Evolutionary conservation across 805 yeast genomes (phyloP).

Genomic region (Brettanomyces nanus): DNA sequence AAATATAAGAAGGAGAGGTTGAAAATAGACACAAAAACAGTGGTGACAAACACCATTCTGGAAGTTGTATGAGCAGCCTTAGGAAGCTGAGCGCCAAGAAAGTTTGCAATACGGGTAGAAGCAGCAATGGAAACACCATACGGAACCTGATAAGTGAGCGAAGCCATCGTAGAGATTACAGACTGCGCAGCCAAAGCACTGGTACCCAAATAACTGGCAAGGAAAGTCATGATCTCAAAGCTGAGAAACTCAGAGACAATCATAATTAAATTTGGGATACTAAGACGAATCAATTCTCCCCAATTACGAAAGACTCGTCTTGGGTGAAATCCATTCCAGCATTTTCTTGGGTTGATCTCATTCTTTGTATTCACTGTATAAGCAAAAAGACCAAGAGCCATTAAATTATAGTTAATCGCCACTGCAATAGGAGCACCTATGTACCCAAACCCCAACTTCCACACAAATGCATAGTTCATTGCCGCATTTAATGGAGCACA

Average conservation of each 20-base stretch:
- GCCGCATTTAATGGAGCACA: conserved; percentile 72
- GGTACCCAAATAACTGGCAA: conserved; percentile 59
- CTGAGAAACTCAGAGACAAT: conserved; percentile 75
- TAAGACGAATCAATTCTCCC: conserved; percentile 53
- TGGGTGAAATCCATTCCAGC: conserved; percentile 29
- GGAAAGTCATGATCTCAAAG: conserved; percentile 63
- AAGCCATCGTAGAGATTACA: conserved; percentile 60
- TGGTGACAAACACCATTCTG: conserved; percentile 20
- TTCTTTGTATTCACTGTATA: conserved; percentile 41
- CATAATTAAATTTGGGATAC: conserved; percentile 70
- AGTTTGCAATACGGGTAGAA: conserved; percentile 71
- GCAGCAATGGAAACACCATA: conserved; percentile 71
- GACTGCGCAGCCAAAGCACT: conserved; percentile 66
- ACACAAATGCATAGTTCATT: conserved; percentile 61
- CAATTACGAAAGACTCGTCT: conserved; percentile 43
- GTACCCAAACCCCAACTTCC: conserved; percentile 61
- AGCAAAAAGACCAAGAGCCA: conserved; percentile 49
- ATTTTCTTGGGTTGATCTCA: conserved; percentile 26
- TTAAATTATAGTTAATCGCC: conserved; percentile 59
- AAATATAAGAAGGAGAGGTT: conserved; percentile 20
- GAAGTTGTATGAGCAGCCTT: conserved; percentile 23
- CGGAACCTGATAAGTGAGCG: conserved; percentile 64
- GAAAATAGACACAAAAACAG: conserved; percentile 16
- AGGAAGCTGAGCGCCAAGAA: conserved; percentile 48
- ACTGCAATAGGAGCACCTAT: conserved; percentile 74